phyloP scores from a whole-genome alignment of 352 stramenopile genomes.

The Globisporangium canariense region DNA sequence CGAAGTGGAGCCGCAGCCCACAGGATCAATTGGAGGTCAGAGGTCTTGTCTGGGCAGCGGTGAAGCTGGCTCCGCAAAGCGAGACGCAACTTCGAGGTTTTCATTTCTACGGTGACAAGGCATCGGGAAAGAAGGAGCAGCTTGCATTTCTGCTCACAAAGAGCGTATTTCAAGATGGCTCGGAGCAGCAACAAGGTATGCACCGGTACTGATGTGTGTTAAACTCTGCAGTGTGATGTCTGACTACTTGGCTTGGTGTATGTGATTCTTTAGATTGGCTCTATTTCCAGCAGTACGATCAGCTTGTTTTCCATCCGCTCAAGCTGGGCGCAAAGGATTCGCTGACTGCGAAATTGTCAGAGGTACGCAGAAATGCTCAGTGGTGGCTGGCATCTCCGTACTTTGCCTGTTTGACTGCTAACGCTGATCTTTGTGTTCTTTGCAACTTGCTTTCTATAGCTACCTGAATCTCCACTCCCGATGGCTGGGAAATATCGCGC shows the following conservation, averaged over 20 bases:
- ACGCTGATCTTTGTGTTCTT: not conserved
- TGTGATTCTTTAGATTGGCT: conserved; percentile 32
- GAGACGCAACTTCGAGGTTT: conserved; percentile 7
- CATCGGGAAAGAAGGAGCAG: conserved; percentile 14
- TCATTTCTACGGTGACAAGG: conserved; percentile 18
- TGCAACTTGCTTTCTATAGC: not conserved
- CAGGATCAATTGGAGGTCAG: conserved; percentile 11
- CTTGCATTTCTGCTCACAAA: conserved; percentile 19
- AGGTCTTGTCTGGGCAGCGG: conserved; percentile 21
- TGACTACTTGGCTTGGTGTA: not conserved
- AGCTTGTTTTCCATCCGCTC: conserved; percentile 25
- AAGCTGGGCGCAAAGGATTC: not conserved
- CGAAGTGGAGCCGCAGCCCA: conserved; percentile 8
- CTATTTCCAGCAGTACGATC: conserved; percentile 38
- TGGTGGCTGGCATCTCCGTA: not conserved
- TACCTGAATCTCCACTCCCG: not conserved
- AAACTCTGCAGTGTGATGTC: not conserved
- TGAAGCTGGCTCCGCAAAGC: conserved; percentile 9
- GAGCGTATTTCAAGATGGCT: not conserved
- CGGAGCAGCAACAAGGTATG: conserved; percentile 9
- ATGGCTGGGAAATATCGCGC: conserved; percentile 12
- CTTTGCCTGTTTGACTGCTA: conserved; percentile 3
- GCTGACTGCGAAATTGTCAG: not conserved
- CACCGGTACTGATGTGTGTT: not conserved
- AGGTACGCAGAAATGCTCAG: conserved; percentile 6